Evolutionary conservation across 2,329 filamentous ascomycete genomes (phyloP), one percentile per base, ranked within the genome.

Genomic region (Penicillium italicum): DNA sequence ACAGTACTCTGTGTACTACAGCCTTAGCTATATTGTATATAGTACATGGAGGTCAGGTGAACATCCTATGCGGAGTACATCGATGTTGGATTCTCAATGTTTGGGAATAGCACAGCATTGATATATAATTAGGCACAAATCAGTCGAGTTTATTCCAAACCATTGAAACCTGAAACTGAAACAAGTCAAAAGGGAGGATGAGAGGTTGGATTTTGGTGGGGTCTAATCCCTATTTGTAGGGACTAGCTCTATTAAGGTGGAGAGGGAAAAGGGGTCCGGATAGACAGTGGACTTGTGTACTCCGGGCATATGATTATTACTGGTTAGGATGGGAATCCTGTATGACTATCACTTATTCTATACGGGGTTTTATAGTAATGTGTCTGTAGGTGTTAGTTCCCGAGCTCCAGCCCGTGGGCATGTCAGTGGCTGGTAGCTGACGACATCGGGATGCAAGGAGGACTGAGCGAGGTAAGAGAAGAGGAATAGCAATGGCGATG

Each of bases 401-500:
- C 49, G 49, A 43, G 20, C 48, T 50, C 20, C 14, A 34, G 28
- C 42, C 43, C 43, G 44, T 45, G 30, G 28, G 43, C 28, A 47
- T 49, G 28, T 37, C 50, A 57, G 50, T 54, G 55, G 54, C 54
- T 53, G 54, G 50, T 28, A 24, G 38, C 42, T 52, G 52, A 55
- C 47, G 41, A 56, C 55, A 55, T 45, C 24, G 31, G 36, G 40
- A 51, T 46, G 52, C 37, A 57, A 57, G 50, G 51, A 53, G 53
- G 26, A 44, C 41, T 44, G 41, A 28, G 22, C 24, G 18, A 45
- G 42, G 10, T 40, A 22, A n/a, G 33, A 28, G 16, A 31, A 30
- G 2, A n/a, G 36, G n/a, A 47, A 38, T 55, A 28, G 34, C 16
- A 30, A 18, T 36, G 9, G 43, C 9, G 18, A 36, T n/a, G 16